A percentile compares a stretch with the other conserved stretches of the same genome.
Conservation (phyloP, 202 grass and related monocot species). For the Brachypodium distachyon region DNA sequence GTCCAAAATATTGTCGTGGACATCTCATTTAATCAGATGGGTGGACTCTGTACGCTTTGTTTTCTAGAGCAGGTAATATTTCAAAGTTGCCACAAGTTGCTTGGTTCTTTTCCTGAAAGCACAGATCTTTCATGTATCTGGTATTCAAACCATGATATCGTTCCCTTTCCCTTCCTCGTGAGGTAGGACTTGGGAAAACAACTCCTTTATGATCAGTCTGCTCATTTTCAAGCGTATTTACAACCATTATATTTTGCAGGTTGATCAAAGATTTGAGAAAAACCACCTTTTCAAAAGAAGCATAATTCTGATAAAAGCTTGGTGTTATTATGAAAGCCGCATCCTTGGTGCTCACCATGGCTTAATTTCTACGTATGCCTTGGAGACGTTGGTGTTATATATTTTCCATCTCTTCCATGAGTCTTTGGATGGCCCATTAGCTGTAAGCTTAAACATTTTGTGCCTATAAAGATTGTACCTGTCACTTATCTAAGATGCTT, state of each 20-base stretch:
- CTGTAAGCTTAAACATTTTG: slow-evolving; percentile 34
- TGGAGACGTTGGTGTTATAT: slow-evolving; percentile 78
- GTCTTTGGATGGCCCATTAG: slow-evolving; percentile 63
- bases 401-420: slow-evolving; percentile 83
- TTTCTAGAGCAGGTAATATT: slow-evolving; percentile 82
- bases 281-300: slow-evolving; percentile 73
- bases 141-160: background rate
- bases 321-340: slow-evolving; percentile 96
- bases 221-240: background rate
- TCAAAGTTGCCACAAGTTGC: background rate
- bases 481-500: background rate
- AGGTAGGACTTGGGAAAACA: background rate
- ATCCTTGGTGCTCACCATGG: slow-evolving; percentile 97
- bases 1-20: slow-evolving; percentile 88
- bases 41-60: slow-evolving; percentile 76
- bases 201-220: background rate
- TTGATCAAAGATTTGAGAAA: slow-evolving; percentile 64
- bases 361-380: slow-evolving; percentile 92
- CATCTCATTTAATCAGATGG: slow-evolving; percentile 94
- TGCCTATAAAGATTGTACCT: background rate
- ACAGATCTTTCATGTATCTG: background rate
- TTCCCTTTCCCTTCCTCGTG: background rate
- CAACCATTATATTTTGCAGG: slow-evolving; percentile 36
- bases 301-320: slow-evolving; percentile 95
- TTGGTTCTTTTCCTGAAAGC: slow-evolving; percentile 14